A percentile compares a stretch with the other conserved stretches of the same genome.
phyloP scores from a whole-genome alignment of 768 basidiomycete species.

The Glaciozyma antarctica region DNA sequence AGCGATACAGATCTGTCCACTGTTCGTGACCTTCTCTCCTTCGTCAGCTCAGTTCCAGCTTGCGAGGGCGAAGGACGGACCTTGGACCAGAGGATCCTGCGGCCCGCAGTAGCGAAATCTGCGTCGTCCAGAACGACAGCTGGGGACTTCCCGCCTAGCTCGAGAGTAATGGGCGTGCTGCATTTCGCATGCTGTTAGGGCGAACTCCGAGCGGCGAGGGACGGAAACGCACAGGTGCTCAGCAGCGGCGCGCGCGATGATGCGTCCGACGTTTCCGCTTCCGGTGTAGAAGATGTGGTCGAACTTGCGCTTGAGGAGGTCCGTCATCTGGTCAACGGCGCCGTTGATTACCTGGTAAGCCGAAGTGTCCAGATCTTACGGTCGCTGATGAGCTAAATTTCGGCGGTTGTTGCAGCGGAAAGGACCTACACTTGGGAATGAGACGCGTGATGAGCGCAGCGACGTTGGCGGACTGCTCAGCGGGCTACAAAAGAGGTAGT shows the following conservation, averaged over 20 bases:
- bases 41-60: neutral
- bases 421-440: slow-evolving; percentile 48
- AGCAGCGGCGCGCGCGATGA: slow-evolving; percentile 65
- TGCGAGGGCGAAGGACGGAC: neutral
- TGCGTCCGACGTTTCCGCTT: slow-evolving; percentile 52
- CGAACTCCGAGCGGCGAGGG: too few species aligned
- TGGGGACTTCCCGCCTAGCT: slow-evolving; percentile 41
- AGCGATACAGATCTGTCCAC: neutral
- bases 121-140: slow-evolving; percentile 51
- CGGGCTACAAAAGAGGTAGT: slow-evolving; percentile 42
- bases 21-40: neutral
- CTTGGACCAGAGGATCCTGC: slow-evolving; percentile 57
- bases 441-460: slow-evolving; percentile 57
- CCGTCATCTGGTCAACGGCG: slow-evolving; percentile 7
- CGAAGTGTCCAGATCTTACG: slow-evolving; percentile 52
- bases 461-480: slow-evolving; percentile 55
- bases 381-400: too few species aligned
- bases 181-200: slow-evolving; percentile 46
- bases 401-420: too few species aligned
- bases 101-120: slow-evolving; percentile 51
- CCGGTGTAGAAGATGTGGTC: slow-evolving; percentile 55
- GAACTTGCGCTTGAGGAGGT: slow-evolving; percentile 14
- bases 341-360: slow-evolving; percentile 13
- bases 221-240: too few species aligned
- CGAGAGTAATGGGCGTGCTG: slow-evolving; percentile 53